phyloP scores from a whole-genome alignment of 2,329 filamentous ascomycete species.

The Aspergillus niger region DNA sequence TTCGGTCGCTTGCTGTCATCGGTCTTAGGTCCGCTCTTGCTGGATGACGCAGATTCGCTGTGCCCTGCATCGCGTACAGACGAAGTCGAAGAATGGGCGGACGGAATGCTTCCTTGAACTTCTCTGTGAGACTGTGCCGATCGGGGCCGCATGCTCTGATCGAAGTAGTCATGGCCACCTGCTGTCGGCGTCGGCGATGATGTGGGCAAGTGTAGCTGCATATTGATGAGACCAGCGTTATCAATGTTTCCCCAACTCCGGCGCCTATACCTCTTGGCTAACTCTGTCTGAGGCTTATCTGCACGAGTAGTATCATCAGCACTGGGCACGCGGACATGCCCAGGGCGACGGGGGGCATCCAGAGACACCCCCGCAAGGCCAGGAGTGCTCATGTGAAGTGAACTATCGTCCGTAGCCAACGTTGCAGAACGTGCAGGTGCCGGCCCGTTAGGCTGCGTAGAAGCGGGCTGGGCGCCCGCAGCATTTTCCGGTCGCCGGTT shows the following conservation, averaged over 20 bases:
- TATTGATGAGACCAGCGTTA: constrained; percentile 41
- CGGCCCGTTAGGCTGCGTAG: constrained; percentile 6
- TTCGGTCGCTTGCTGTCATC: constrained; percentile 67
- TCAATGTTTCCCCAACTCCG: constrained; percentile 76
- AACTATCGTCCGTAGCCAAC: constrained; percentile 45
- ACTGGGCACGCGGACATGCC: constrained; percentile 60
- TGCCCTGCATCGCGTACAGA: constrained; percentile 50
- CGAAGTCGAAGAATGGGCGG: constrained; percentile 57
- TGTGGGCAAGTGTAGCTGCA: constrained; percentile 37
- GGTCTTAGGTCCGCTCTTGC: constrained; percentile 53
- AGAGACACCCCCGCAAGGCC: constrained; percentile 31
- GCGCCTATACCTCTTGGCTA: constrained; percentile 74
- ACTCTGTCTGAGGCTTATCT: constrained; percentile 59
- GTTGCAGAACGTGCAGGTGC: constrained; percentile 10
- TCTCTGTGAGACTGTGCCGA: constrained; percentile 52
- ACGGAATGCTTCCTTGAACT: constrained; percentile 66
- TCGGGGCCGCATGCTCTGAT: constrained; percentile 33
- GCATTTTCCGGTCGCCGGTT: constrained; percentile 58
- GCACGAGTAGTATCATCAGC: constrained; percentile 69
- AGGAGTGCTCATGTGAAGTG: constrained; percentile 17
- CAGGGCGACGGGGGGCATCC: constrained; percentile 46
- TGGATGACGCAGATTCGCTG: constrained; percentile 24
- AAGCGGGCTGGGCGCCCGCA: constrained; percentile 21
- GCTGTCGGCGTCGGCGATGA: constrained; percentile 35
- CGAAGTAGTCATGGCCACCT: constrained; percentile 39